Conservation (phyloP, 768 basidiomycete genomes). For the Lyophyllum decastes region DNA sequence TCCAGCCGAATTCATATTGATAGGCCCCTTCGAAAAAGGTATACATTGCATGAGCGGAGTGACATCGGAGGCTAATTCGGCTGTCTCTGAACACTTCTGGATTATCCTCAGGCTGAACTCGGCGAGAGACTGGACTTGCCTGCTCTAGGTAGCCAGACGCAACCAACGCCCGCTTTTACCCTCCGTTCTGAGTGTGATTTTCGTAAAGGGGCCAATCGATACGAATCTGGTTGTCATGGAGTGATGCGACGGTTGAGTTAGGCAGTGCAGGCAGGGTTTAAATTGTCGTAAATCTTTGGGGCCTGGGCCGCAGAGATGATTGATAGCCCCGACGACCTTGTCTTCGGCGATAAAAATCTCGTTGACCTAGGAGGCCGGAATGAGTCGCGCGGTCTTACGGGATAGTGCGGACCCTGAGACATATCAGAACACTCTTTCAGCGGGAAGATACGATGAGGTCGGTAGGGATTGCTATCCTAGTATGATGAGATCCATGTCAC, state of each 20-base stretch:
- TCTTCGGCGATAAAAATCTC: slow-evolving; percentile 14
- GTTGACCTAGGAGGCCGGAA: neutral
- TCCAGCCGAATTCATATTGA: too few species aligned
- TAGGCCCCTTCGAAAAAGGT: too few species aligned
- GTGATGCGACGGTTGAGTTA: neutral
- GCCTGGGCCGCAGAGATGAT: slow-evolving; percentile 11
- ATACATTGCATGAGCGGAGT: too few species aligned
- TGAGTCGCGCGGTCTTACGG: slow-evolving; percentile 1
- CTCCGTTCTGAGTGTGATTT: too few species aligned
- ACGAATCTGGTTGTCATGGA: neutral
- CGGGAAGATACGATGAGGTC: neutral
- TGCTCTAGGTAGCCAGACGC: too few species aligned
- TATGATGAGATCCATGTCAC: slow-evolving; percentile 3
- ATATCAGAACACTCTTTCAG: slow-evolving; percentile 6
- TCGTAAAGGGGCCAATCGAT: too few species aligned
- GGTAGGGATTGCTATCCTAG: neutral
- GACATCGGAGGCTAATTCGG: too few species aligned
- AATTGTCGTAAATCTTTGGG: slow-evolving; percentile 10
- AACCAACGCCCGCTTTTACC: too few species aligned
- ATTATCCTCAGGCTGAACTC: too few species aligned
- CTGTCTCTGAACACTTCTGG: too few species aligned
- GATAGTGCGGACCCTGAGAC: slow-evolving; percentile 4
- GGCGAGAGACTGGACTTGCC: too few species aligned
- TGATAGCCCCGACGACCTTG: slow-evolving; percentile 7
- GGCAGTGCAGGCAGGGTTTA: neutral